phyloP scores from a whole-genome alignment of 441 rosid species.

The Erodium moschatum region DNA sequence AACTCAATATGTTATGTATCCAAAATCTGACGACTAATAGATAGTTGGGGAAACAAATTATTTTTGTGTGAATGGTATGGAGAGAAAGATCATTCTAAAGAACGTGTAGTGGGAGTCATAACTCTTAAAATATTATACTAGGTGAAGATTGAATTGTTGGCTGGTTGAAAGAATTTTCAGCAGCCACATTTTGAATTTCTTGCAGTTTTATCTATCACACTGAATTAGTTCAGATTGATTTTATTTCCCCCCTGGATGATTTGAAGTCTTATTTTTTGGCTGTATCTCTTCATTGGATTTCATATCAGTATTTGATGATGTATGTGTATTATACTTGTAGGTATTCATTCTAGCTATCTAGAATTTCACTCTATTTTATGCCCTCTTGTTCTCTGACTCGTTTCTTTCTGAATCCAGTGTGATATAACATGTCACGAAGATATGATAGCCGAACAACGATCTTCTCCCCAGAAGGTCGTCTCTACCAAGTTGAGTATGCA shows the following conservation, averaged over 20 bases:
- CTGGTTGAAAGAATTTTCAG: background rate
- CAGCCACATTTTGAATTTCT: background rate
- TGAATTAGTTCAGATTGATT: background rate
- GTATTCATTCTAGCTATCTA: too few species aligned
- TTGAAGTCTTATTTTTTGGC: background rate
- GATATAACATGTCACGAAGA: conserved; percentile 64
- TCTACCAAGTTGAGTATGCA: conserved; percentile 91
- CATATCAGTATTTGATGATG: background rate
- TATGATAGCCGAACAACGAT: conserved; percentile 95
- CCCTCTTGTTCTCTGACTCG: background rate
- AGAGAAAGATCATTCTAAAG: background rate
- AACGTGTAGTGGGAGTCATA: background rate
- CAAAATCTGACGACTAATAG: too few species aligned
- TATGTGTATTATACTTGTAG: background rate
- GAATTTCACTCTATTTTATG: background rate
- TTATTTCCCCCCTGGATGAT: background rate
- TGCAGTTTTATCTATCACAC: background rate
- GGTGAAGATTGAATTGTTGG: background rate
- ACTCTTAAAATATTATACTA: too few species aligned
- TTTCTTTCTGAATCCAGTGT: background rate
- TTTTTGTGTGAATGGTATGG: too few species aligned
- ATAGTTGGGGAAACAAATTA: too few species aligned
- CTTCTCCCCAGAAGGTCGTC: conserved; percentile 98
- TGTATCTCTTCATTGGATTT: background rate
- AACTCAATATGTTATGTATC: too few species aligned